Evolutionary conservation across 441 rosid species (phyloP).

Genomic region (Mallotus repandus): DNA sequence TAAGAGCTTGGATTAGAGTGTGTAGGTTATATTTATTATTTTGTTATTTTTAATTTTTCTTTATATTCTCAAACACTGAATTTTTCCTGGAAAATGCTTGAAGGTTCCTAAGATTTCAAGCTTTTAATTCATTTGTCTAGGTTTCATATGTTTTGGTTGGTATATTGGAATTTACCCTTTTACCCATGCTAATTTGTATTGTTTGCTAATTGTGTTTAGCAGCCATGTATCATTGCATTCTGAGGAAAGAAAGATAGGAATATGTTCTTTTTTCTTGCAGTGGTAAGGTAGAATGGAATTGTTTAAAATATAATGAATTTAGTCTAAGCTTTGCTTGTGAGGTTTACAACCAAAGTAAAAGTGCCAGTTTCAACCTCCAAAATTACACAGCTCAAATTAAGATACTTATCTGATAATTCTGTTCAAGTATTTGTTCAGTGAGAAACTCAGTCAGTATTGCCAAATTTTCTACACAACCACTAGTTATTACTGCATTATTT

Average conservation of each 20-base stretch:
- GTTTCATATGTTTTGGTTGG: not conserved
- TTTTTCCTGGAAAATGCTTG: not conserved
- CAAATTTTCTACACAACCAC: not conserved
- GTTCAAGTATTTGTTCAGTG: not conserved
- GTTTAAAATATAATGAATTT: too few relatives aligned
- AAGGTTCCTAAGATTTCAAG: not conserved
- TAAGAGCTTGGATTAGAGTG: not conserved
- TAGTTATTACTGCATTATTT: not conserved
- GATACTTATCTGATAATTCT: not conserved
- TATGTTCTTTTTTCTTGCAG: too few relatives aligned
- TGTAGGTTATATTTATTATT: not conserved
- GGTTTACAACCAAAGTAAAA: too few relatives aligned
- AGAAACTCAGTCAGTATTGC: not conserved
- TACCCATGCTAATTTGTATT: too few relatives aligned
- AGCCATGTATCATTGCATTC: too few relatives aligned
- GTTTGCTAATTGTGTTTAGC: too few relatives aligned
- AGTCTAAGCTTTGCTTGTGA: too few relatives aligned
- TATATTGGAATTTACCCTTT: too few relatives aligned
- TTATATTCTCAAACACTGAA: not conserved
- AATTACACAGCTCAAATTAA: not conserved
- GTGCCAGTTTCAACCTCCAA: too few relatives aligned
- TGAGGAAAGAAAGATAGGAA: too few relatives aligned
- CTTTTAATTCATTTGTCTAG: not conserved
- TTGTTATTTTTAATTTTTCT: not conserved
- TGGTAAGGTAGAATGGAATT: too few relatives aligned